Conservation (phyloP, 495 filamentous ascomycete species). For the Penicillium soppii region DNA sequence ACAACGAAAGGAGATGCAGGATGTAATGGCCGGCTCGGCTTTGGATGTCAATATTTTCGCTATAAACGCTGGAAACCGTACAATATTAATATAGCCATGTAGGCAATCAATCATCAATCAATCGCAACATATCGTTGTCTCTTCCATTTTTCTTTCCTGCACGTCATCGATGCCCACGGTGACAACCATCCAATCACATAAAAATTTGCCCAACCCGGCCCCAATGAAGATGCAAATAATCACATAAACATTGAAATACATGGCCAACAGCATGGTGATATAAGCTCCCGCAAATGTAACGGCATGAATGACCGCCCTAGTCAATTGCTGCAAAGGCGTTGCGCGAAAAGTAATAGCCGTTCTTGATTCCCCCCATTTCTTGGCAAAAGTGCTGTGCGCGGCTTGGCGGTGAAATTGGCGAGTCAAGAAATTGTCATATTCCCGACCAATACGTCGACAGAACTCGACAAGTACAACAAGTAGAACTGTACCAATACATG, state of each 20-base stretch:
- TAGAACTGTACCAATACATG: slow-evolving; percentile 64
- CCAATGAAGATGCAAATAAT: slow-evolving; percentile 62
- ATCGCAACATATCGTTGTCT: slow-evolving; percentile 11
- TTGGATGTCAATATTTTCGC: background rate
- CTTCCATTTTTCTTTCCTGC: slow-evolving; percentile 5
- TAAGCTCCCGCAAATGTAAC: slow-evolving; percentile 64
- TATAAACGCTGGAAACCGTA: background rate
- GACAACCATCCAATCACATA: slow-evolving; percentile 50
- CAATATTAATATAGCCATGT: too few relatives aligned
- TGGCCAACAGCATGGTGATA: slow-evolving; percentile 62
- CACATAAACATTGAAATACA: slow-evolving; percentile 62
- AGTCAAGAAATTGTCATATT: slow-evolving; percentile 57
- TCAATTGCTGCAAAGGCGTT: slow-evolving; percentile 52
- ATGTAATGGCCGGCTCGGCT: too few relatives aligned
- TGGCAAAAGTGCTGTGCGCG: slow-evolving; percentile 14
- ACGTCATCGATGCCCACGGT: slow-evolving; percentile 6
- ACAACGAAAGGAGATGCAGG: too few relatives aligned
- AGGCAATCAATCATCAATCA: background rate
- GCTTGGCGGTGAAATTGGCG: slow-evolving; percentile 39
- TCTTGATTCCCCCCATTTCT: slow-evolving; percentile 6
- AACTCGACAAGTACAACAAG: slow-evolving; percentile 62
- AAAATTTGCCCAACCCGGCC: slow-evolving; percentile 53
- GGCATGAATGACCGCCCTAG: slow-evolving; percentile 58
- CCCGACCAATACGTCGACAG: slow-evolving; percentile 52
- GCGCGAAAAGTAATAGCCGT: slow-evolving; percentile 39